These are phyloP conservation scores for Cystobasidiaceae sp. DNA, from an alignment of 1,284 basidiomycete genomes.

Conservation along the genomic window DNA sequence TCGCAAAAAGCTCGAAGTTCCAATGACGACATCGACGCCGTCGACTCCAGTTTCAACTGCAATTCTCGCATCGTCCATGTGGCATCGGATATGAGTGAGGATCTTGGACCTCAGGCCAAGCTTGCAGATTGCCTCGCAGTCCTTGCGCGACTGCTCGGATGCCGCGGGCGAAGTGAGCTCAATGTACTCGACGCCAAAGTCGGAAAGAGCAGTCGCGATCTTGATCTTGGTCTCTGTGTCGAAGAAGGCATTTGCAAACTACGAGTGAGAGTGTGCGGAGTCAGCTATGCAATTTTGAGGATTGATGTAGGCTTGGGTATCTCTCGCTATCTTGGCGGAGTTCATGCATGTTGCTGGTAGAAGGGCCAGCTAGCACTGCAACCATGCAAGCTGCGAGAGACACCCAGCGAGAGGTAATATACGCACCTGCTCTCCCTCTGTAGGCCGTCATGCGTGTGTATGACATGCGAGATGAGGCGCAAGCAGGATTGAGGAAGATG, in stretches of 20 bases:
- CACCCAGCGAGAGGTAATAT: too few species aligned
- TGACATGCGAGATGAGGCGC: not conserved
- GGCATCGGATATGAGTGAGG: conserved; percentile 97
- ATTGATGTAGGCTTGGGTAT: not conserved
- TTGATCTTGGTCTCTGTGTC: conserved; percentile 99
- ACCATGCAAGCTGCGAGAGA: too few species aligned
- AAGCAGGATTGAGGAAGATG: not conserved
- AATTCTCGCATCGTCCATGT: conserved; percentile 99
- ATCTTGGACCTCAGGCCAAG: conserved; percentile 96
- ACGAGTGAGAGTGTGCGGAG: not conserved
- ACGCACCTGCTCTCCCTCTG: conserved; percentile 75
- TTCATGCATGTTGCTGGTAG: too few species aligned
- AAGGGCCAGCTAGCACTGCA: too few species aligned
- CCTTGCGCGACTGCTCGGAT: conserved; percentile 87
- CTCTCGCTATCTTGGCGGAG: too few species aligned
- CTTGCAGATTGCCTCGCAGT: conserved; percentile 99
- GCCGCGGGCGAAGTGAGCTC: conserved; percentile 98
- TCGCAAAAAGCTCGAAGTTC: conserved; percentile 96
- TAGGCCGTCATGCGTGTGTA: not conserved
- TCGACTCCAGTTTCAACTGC: conserved; percentile 99
- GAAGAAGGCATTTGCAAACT: conserved; percentile 99
- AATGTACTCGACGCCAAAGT: conserved; percentile 99
- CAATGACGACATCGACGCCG: conserved; percentile 98
- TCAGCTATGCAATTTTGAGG: not conserved
- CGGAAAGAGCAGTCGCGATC: conserved; percentile 92